Base-by-base conservation (phyloP, 192 early-diverging fungal species). In the Mortierella claussenii region DNA sequence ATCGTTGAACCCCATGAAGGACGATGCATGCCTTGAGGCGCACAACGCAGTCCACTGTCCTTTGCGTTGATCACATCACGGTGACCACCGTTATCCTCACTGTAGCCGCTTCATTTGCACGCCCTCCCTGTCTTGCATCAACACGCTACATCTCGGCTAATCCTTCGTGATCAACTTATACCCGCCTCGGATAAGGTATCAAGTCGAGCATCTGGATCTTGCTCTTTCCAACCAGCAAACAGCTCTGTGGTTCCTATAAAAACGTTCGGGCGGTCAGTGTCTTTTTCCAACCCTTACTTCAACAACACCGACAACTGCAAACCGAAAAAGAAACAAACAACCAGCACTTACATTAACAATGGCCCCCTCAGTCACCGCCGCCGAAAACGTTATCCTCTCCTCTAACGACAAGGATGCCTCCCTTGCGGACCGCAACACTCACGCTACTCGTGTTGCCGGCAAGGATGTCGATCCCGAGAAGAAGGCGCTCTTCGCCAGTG, bases 401-500 rank as follows among this genome's bases (percentile, higher is more conserved):
- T 48, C 64, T 47, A 51, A 42, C 12, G 57, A 60, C 27, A 60
- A 60, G 45, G 73, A 76, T 23, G 51, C 57, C 17, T 49, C 55
- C 15, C 43, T 76, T 18, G 65, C 73, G 12, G 73, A 76, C 45
- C 73, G 73, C 58, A 76, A 76, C 64, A 76, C 73, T 31, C 45
- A 54, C 28, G 73, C 73, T 33, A 66, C 73, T 0, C 73, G 73
- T 20, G 64, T 76, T 31, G 73, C 73, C 10, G 88, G 80, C 11
- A 61, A 78, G 17, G 70, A 68, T 21, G 87, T 68, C 24, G 87
- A 90, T 60, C 82, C 86, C 18, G 79, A 79, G 31, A 88, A 87
- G 65, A 78, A 69, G 43, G 83, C 86, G 5, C 83, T 90, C 21
- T 75, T 87, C 56, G 71, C 69, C 37, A 83, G 80, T 27, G 84